Evolutionary conservation across 805 yeast genomes (phyloP).

Genomic region (Sugiyamaella chiloensis): DNA sequence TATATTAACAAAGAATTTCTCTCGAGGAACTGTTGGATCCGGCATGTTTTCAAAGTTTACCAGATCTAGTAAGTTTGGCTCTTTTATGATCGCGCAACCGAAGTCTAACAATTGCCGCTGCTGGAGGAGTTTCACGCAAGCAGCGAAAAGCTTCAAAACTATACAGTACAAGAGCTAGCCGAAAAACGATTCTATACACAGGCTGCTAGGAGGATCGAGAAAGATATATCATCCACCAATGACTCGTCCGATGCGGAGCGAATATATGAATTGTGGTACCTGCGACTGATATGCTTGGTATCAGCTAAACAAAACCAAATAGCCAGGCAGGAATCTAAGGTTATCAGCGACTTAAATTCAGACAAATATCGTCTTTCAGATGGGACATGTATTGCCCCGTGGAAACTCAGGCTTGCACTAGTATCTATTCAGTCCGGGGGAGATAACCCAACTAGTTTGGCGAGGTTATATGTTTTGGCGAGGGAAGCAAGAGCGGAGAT

Average conservation of each 20-base stretch:
- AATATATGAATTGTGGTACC: conserved; percentile 31
- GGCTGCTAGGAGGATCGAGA: conserved; percentile 27
- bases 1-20: too few species aligned
- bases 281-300: conserved; percentile 30
- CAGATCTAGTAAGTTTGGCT: too few species aligned
- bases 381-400: conserved; percentile 28
- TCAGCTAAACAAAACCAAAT: conserved; percentile 27
- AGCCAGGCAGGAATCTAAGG: conserved; percentile 32
- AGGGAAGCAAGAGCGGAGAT: conserved; percentile 33
- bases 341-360: conserved; percentile 28
- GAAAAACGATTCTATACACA: conserved; percentile 24
- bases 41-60: too few species aligned
- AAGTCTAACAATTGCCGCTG: too few species aligned
- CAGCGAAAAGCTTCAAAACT: too few species aligned
- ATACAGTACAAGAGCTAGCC: conserved; percentile 24
- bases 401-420: conserved; percentile 34
- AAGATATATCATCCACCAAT: conserved; percentile 16
- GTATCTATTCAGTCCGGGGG: conserved; percentile 34
- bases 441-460: conserved; percentile 33
- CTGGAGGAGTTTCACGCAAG: too few species aligned
- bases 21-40: too few species aligned
- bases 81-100: too few species aligned
- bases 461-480: conserved; percentile 33
- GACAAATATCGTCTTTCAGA: conserved; percentile 23
- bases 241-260: conserved; percentile 15